Evolutionary conservation across 345 rosid genomes (phyloP), one percentile per base, ranked within the genome.

Genomic region (Eucalyptus caleyi): DNA sequence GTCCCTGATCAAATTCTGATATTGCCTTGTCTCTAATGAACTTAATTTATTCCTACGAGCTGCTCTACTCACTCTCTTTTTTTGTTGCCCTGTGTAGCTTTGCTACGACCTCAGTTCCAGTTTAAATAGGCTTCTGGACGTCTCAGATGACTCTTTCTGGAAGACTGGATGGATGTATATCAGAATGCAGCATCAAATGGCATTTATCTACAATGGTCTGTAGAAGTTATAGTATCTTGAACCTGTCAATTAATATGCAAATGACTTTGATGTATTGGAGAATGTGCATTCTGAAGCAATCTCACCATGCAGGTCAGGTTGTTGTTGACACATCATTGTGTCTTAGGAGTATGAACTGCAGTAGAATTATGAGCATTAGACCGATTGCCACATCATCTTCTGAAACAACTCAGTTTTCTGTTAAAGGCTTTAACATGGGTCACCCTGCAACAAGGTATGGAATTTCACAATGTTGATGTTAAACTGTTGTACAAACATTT

Each of bases 101-200:
- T 93, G 95, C 92, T 90, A 91, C 86, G 95, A 95, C 93, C 94
- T 98, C 87, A 93, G 94, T 91, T 94, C 93, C 92, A 95, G 96
- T 89, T 92, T 98, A 95, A 94, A 93, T 91, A 95, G 96, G 93
- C 99, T 98, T 91, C 92, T 97, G 86, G 95, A 95, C 91, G 93
- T 91, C 88, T 93, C 99, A 12, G 94, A 96, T 91, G 96, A 95
- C 91, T 88, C 93, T 88, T 95, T 98, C 92, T 98, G 99, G 99
- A 95, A 93, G 89, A 90, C 90, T 91, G 99, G 99, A 89, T 98
- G 99, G 99, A 92, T 95, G 91, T 96, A 93, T 90, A 86, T 95
- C 40, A 92, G 95, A 91, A 93, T 95, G 92, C 97, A 95, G 87
- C 94, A 96, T 92, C 99, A 96, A 91, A 92, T 97, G 91, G 99